phyloP scores from a whole-genome alignment of 495 filamentous ascomycete species.

The Evansstolkia leycettana region DNA sequence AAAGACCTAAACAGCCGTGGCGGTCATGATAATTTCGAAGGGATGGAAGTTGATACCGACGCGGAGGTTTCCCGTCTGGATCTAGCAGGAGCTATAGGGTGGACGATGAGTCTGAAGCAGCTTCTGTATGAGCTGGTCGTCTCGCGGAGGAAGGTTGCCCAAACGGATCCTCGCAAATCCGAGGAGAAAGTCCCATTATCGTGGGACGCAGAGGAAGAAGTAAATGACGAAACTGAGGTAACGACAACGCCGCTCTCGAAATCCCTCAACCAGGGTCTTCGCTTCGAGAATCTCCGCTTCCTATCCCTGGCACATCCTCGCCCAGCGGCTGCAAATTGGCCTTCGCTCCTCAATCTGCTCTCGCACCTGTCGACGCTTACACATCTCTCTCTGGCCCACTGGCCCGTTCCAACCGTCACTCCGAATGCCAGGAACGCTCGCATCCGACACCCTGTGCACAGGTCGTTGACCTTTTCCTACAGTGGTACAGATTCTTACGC shows the following conservation, averaged over 20 bases:
- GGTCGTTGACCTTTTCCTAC: constrained; percentile 39
- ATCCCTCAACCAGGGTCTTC: constrained; percentile 30
- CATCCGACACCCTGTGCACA: constrained; percentile 18
- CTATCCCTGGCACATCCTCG: constrained; percentile 39
- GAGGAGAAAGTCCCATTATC: constrained; percentile 19
- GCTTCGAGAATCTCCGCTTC: constrained; percentile 37
- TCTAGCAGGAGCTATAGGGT: constrained; percentile 46
- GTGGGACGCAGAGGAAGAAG: constrained; percentile 30
- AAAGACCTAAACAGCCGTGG: constrained; percentile 3
- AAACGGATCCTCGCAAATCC: background rate
- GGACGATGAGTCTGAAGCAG: constrained; percentile 45
- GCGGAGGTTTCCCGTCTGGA: constrained; percentile 51
- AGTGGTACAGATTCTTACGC: constrained; percentile 51
- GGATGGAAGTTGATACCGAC: constrained; percentile 15
- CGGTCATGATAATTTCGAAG: constrained; percentile 6
- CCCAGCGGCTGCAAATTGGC: constrained; percentile 44
- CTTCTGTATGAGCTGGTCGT: constrained; percentile 41
- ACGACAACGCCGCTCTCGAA: constrained; percentile 15
- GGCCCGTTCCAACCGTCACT: constrained; percentile 61
- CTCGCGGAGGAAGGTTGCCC: constrained; percentile 6
- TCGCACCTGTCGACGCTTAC: constrained; percentile 52
- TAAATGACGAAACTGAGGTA: constrained; percentile 23
- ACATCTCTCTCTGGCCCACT: constrained; percentile 66
- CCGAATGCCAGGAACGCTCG: constrained; percentile 44
- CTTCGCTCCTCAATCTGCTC: constrained; percentile 49